phyloP scores from a whole-genome alignment of 768 basidiomycete species.

The Boletus rubroflammeus region DNA sequence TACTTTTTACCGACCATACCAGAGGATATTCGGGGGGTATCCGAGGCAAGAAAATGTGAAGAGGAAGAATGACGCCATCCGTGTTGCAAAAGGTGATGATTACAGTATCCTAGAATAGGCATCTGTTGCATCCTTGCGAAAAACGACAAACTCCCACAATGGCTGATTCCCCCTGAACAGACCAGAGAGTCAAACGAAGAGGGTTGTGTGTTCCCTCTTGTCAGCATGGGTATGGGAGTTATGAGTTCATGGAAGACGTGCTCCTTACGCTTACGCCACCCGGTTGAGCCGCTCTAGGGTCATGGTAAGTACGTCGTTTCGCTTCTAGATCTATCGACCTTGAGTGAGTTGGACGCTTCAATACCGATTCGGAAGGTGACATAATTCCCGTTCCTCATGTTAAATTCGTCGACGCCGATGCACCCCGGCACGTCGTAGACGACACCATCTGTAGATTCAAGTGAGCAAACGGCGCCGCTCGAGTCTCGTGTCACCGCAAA shows the following conservation, averaged over 20 bases:
- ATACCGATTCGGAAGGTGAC: too few species aligned
- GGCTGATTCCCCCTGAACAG: neutral
- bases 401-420: too few species aligned
- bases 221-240: neutral
- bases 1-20: slow-evolving; percentile 11
- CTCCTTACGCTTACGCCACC: neutral
- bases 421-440: too few species aligned
- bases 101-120: neutral
- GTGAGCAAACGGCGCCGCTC: too few species aligned
- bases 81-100: slow-evolving; percentile 36
- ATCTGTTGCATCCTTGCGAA: neutral
- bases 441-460: too few species aligned
- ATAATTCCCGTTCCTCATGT: too few species aligned
- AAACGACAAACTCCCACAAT: neutral
- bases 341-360: too few species aligned
- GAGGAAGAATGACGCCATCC: slow-evolving; percentile 23
- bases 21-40: slow-evolving; percentile 19
- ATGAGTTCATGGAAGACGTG: neutral
- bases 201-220: neutral
- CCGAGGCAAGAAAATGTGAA: slow-evolving; percentile 21
- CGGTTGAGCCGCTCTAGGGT: neutral
- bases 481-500: too few species aligned
- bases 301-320: neutral
- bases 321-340: neutral
- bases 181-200: neutral